phyloP scores from a whole-genome alignment of 2,329 filamentous ascomycete species.

The Sporothrix humicola region DNA sequence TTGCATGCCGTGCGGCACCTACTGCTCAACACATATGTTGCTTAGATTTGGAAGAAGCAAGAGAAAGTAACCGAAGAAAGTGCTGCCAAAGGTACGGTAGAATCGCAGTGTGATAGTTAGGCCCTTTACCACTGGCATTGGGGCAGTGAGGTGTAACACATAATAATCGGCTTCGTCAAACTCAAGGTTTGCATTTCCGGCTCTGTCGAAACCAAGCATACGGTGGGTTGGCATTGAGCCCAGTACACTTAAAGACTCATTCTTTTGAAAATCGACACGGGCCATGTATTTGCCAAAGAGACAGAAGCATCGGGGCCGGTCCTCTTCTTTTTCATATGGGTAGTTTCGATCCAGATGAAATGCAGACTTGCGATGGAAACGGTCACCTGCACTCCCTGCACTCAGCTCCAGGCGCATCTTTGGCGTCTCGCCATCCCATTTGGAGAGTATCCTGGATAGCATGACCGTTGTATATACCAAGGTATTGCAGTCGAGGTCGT shows the following conservation, averaged over 20 bases:
- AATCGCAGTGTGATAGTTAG: not conserved
- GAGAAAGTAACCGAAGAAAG: too few relatives aligned
- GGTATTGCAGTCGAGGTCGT: too few relatives aligned
- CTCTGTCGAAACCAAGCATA: not conserved
- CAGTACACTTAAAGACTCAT: too few relatives aligned
- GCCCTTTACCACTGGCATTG: not conserved
- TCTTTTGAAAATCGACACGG: too few relatives aligned
- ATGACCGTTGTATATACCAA: too few relatives aligned
- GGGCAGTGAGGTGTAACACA: too few relatives aligned
- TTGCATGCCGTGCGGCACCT: not conserved
- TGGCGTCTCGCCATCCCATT: not conserved
- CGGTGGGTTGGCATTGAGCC: not conserved
- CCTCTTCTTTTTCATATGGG: not conserved
- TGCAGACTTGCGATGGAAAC: not conserved
- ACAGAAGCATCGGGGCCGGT: too few relatives aligned
- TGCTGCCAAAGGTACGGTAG: not conserved
- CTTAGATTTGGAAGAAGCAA: not conserved
- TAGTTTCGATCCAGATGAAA: not conserved
- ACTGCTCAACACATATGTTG: slow-evolving; percentile 16
- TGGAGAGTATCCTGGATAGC: not conserved
- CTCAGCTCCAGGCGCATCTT: slow-evolving; percentile 7
- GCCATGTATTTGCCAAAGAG: too few relatives aligned
- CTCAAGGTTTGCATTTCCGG: too few relatives aligned
- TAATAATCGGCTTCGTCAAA: too few relatives aligned
- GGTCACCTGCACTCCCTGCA: slow-evolving; percentile 10